Evolutionary conservation across 768 basidiomycete genomes (phyloP), one percentile per base, ranked within the genome.

Genomic region (Mycena floridula): DNA sequence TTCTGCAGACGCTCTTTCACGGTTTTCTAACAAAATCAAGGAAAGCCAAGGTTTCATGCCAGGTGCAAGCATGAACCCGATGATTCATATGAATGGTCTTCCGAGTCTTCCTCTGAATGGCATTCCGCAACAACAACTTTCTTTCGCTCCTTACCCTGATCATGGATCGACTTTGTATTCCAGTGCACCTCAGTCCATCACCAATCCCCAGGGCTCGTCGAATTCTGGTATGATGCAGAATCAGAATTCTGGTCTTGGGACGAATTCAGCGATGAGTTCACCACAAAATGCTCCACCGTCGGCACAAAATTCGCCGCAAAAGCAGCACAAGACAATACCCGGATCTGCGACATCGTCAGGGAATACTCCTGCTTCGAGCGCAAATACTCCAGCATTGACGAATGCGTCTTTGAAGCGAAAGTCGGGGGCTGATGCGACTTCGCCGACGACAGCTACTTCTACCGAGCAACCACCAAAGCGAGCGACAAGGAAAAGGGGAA

Each of bases 311-410:
- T 76, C 78, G 21, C 77, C 77, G 11, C 73, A 71, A 60, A 85
- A 86, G 63, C 77, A 78, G 62, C 73, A 76, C 56, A 82, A 83
- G 57, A 72, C 73, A 40, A 73, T 76, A 49, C 73, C 58, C 11
- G 63, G 67, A 25, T 61, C 69, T 1, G 60, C 64, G 25, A n/a
- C 35, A 1, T 12, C 32, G 7, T 30, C 45, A n/a, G 13, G 41
- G n/a, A 25, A 38, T 2, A 37, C 40, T 41, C 64, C 68, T 55
- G 57, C 59, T 42, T 66, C 68, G 47, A 69, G 70, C 44, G 67
- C 57, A 20, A 75, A 72, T 54, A 76, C 78, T 24, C 74, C 79
- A 3, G 65, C 76, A 8, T 53, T 76, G 62, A 43, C 68, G 26
- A 62, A 68, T 54, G 63, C 76, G 39, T 64, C 74, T 22, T 62